phyloP scores from a whole-genome alignment of 441 rosid species.

The Brassica balearica region DNA sequence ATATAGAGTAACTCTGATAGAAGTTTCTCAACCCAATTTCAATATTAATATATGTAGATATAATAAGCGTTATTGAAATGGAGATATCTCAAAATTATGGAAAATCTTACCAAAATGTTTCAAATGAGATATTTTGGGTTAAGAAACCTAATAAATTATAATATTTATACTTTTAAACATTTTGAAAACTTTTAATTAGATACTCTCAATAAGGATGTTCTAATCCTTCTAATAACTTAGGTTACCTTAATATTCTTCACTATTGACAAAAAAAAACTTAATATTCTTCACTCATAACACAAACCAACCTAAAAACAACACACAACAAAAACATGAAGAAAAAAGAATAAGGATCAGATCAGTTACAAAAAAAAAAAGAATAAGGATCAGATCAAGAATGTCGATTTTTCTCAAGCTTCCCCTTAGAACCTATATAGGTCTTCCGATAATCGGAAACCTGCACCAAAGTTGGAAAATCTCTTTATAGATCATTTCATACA shows the following conservation, averaged over 20 bases:
- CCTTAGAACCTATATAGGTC: slow-evolving; percentile 50
- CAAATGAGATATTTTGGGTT: no score
- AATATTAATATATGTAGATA: no score
- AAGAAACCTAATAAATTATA: no score
- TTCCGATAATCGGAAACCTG: slow-evolving; percentile 56
- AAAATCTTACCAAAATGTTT: no score
- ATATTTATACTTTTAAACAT: no score
- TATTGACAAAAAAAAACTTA: background rate
- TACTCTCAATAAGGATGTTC: background rate
- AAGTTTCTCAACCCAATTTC: no score
- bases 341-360: background rate
- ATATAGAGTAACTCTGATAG: no score
- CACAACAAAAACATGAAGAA: background rate
- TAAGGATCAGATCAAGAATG: slow-evolving; percentile 18
- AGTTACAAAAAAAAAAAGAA: no score
- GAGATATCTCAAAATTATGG: no score
- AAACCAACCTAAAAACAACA: slow-evolving; percentile 3
- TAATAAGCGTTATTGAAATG: no score
- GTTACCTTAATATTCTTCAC: no score
- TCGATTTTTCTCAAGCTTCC: slow-evolving; percentile 40
- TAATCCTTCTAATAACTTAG: background rate
- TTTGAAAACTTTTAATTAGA: no score
- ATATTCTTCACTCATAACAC: slow-evolving; percentile 16
- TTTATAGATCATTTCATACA: slow-evolving; percentile 26
- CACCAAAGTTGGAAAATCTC: slow-evolving; percentile 46